Evolutionary conservation across 2,329 filamentous ascomycete species (phyloP).

Genomic region (Metarhizium brunneum): DNA sequence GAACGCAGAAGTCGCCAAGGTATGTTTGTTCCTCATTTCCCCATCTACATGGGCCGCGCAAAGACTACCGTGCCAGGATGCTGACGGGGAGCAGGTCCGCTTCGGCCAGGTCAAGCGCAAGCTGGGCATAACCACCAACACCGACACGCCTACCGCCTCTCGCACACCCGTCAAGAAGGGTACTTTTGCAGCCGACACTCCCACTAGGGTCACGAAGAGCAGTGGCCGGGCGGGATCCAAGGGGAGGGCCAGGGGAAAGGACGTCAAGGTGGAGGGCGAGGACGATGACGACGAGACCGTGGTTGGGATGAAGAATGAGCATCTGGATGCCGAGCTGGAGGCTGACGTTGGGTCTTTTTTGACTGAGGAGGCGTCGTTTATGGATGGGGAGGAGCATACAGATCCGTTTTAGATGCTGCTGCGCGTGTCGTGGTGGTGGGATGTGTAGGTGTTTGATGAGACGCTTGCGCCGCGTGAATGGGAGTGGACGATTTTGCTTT

Average conservation of each 20-base stretch:
- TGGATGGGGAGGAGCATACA: background rate
- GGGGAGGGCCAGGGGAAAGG: conserved; percentile 12
- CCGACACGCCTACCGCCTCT: conserved; percentile 5
- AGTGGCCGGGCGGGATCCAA: conserved; percentile 14
- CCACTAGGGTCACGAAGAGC: conserved; percentile 22
- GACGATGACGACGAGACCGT: conserved; percentile 10
- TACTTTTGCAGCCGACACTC: conserved; percentile 7
- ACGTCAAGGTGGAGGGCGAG: conserved; percentile 10
- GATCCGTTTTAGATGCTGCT: background rate
- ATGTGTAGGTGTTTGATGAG: no score
- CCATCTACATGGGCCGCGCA: background rate
- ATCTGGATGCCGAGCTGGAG: background rate
- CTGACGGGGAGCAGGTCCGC: conserved; percentile 24
- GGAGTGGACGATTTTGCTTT: no score
- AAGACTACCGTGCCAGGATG: background rate
- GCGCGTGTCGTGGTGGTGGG: no score
- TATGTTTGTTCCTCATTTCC: conserved; percentile 9
- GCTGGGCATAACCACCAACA: conserved; percentile 26
- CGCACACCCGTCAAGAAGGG: conserved; percentile 14
- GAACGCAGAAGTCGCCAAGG: conserved; percentile 35
- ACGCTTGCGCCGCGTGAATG: no score
- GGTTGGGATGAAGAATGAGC: conserved; percentile 11
- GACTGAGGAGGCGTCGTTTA: background rate
- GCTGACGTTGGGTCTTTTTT: background rate
- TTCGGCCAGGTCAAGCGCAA: conserved; percentile 42